phyloP scores from a whole-genome alignment of 1,284 basidiomycete genomes.

The Leccinum pachyderme region DNA sequence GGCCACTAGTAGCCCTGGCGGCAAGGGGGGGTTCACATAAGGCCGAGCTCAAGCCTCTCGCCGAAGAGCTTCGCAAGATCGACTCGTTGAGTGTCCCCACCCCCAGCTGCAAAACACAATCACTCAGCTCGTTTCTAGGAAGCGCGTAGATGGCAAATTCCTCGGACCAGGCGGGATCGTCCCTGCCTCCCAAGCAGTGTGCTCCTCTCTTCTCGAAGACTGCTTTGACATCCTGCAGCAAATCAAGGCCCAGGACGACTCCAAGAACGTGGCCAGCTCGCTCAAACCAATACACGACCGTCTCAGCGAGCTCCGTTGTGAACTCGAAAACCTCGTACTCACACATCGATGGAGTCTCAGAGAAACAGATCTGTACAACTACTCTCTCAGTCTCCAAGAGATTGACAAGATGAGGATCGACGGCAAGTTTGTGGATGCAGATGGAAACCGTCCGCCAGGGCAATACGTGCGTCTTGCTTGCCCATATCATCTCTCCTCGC shows the following conservation, averaged over 20 bases:
- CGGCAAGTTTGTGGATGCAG: constrained; percentile 94
- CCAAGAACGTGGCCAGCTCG: constrained; percentile 84
- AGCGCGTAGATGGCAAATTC: constrained; percentile 96
- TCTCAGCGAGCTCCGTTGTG: constrained; percentile 80
- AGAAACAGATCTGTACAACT: constrained; percentile 96
- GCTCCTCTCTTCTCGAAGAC: constrained; percentile 89
- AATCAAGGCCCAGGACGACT: constrained; percentile 92
- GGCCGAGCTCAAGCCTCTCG: constrained; percentile 84
- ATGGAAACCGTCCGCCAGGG: constrained; percentile 87
- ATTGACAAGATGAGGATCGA: constrained; percentile 97
- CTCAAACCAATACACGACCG: constrained; percentile 96
- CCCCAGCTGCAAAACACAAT: constrained; percentile 19
- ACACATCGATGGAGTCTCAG: constrained; percentile 97
- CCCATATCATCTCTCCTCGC: background rate
- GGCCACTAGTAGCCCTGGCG: constrained; percentile 87
- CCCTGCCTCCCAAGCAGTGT: constrained; percentile 88
- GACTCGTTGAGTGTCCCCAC: constrained; percentile 76
- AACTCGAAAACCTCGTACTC: constrained; percentile 86
- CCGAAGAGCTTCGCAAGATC: constrained; percentile 93
- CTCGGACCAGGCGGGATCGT: constrained; percentile 90
- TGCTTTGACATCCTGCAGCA: constrained; percentile 98
- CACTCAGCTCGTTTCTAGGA: constrained; percentile 42
- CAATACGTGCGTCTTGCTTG: constrained; percentile 72
- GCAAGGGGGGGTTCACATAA: constrained; percentile 84
- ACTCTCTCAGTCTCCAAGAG: constrained; percentile 91